A percentile compares a stretch with the other conserved stretches of the same genome.
phyloP scores from a whole-genome alignment of 2,329 filamentous ascomycete species.

The Aspergillus amoenus region DNA sequence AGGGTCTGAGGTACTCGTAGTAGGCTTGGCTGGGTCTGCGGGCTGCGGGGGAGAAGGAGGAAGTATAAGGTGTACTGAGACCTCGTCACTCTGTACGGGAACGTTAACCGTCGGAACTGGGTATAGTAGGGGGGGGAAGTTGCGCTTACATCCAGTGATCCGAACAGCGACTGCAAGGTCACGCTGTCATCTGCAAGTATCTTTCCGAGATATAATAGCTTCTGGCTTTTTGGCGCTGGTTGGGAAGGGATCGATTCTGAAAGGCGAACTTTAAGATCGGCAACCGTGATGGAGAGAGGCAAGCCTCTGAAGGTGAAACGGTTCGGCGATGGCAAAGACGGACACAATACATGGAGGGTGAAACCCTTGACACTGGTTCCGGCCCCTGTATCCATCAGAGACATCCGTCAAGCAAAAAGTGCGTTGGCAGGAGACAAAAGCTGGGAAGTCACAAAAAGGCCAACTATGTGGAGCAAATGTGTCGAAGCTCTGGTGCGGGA shows the following conservation, averaged over 20 bases:
- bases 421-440: not conserved
- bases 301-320: conserved; percentile 40
- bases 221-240: conserved; percentile 49
- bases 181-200: conserved; percentile 51
- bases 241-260: conserved; percentile 48
- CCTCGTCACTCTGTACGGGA: conserved; percentile 23
- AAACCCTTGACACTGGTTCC: conserved; percentile 19
- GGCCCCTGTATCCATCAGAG: not conserved
- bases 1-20: not conserved
- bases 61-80: conserved; percentile 43
- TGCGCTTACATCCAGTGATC: conserved; percentile 49
- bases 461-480: conserved; percentile 1
- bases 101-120: conserved; percentile 4
- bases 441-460: not conserved
- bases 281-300: conserved; percentile 46
- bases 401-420: not conserved
- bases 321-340: conserved; percentile 37
- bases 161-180: conserved; percentile 52
- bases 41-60: conserved; percentile 34
- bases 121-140: too few relatives aligned
- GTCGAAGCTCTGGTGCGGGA: not conserved
- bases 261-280: conserved; percentile 54
- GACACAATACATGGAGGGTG: conserved; percentile 42
- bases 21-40: conserved; percentile 4
- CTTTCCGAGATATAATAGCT: conserved; percentile 59